Conservation (phyloP, 2,329 filamentous ascomycete species). For the Penicillium sp. region DNA sequence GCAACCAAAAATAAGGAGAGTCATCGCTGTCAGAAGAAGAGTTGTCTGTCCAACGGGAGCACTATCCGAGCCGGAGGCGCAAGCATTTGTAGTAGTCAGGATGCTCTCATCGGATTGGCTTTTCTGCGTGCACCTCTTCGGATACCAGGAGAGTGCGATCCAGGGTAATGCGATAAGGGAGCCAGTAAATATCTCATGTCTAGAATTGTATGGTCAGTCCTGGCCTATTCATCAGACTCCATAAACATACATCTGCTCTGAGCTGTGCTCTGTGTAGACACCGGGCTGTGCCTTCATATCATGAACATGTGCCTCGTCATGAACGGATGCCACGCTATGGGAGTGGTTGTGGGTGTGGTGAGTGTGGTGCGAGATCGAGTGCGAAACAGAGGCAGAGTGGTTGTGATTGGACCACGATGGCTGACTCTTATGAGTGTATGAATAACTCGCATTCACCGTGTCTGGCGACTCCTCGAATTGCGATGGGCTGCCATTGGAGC, state of each 20-base stretch:
- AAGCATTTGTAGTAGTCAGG: constrained; percentile 5
- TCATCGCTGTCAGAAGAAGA: constrained; percentile 28
- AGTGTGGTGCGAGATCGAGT: constrained; percentile 31
- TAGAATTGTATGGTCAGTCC: constrained; percentile 15
- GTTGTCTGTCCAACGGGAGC: constrained; percentile 23
- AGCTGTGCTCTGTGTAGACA: neutral
- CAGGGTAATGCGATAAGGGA: constrained; percentile 40
- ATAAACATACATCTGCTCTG: constrained; percentile 15
- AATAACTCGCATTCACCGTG: constrained; percentile 11
- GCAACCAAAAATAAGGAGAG: constrained; percentile 30
- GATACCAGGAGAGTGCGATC: constrained; percentile 37
- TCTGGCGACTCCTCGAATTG: constrained; percentile 13
- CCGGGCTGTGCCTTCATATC: neutral
- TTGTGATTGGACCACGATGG: constrained; percentile 28
- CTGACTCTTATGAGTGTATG: constrained; percentile 26
- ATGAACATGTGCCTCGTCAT: constrained; percentile 7
- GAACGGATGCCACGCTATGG: constrained; percentile 20
- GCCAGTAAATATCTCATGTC: constrained; percentile 48
- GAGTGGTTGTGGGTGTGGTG: constrained; percentile 23
- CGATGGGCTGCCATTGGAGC: constrained; percentile 18
- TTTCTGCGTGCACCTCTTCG: constrained; percentile 23
- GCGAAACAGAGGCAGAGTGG: constrained; percentile 39
- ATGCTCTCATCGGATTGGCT: constrained; percentile 5
- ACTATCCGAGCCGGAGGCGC: constrained; percentile 9
- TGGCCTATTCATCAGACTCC: neutral